phyloP scores from a whole-genome alignment of 2,329 filamentous ascomycete genomes.

The Aquanectria penicillioides region DNA sequence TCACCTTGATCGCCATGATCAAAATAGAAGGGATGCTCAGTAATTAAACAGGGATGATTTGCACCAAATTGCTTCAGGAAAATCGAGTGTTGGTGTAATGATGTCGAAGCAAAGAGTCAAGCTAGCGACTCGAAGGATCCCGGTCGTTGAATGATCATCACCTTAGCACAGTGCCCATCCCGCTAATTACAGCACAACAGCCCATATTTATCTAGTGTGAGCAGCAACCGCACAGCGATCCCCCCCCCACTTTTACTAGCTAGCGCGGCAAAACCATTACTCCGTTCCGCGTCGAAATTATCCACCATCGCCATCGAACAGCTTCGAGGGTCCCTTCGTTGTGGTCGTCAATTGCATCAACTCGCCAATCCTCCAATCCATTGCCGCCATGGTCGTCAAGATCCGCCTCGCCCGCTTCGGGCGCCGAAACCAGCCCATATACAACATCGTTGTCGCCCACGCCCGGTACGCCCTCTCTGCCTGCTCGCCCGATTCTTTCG shows the following conservation, averaged over 20 bases:
- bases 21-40: not conserved
- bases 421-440: conserved; percentile 87
- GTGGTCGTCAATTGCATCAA: conserved; percentile 27
- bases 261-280: conserved; percentile 49
- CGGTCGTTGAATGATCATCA: conserved; percentile 14
- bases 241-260: conserved; percentile 41
- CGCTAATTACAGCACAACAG: not conserved
- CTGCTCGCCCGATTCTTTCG: not conserved
- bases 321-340: conserved; percentile 12
- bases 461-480: conserved; percentile 72
- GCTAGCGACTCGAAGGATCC: not conserved
- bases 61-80: too few relatives aligned
- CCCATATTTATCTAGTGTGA: too few relatives aligned
- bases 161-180: conserved; percentile 1
- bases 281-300: conserved; percentile 46
- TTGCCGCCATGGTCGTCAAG: conserved; percentile 81
- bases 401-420: conserved; percentile 96
- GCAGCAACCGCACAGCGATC: too few relatives aligned
- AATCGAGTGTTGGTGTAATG: not conserved
- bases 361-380: conserved; percentile 3
- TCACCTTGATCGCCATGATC: conserved; percentile 48
- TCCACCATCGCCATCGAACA: conserved; percentile 32
- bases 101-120: not conserved
- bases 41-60: too few relatives aligned
- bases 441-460: conserved; percentile 97